Percentiles rank a stretch among this genome's conserved stretches.
These are phyloP conservation scores for Ilyonectria robusta DNA, from an alignment of 2,329 filamentous ascomycete genomes.

Conservation along the genomic window DNA sequence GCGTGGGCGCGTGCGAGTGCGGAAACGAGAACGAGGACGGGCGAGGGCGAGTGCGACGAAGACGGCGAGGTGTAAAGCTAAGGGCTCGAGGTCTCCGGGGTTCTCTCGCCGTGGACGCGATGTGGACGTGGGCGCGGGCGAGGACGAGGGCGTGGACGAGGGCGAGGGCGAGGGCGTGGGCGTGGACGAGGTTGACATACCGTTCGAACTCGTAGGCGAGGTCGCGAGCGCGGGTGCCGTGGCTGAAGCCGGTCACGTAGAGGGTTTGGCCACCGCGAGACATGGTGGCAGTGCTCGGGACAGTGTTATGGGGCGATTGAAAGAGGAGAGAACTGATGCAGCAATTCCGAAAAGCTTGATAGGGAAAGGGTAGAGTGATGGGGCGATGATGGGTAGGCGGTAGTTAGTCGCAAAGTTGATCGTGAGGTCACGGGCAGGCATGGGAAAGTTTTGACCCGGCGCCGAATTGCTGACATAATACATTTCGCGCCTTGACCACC, in stretches of 20 bases:
- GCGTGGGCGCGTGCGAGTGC: slow-evolving; percentile 47
- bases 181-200: slow-evolving; percentile 80
- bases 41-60: slow-evolving; percentile 48
- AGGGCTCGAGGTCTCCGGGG: slow-evolving; percentile 43
- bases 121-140: slow-evolving; percentile 46
- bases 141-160: slow-evolving; percentile 54
- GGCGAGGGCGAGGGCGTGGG: slow-evolving; percentile 56
- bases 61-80: slow-evolving; percentile 47
- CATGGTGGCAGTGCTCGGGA: slow-evolving; percentile 67
- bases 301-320: slow-evolving; percentile 20
- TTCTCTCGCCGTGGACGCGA: slow-evolving; percentile 41
- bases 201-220: slow-evolving; percentile 99
- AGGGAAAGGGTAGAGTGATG: slow-evolving; percentile 40
- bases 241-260: slow-evolving; percentile 99
- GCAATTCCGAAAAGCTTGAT: slow-evolving; percentile 41
- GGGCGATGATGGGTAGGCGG: slow-evolving; percentile 34
- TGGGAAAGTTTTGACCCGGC: slow-evolving; percentile 46
- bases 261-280: slow-evolving; percentile 95
- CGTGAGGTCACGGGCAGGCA: slow-evolving; percentile 40
- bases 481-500: slow-evolving; percentile 20
- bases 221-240: slow-evolving; percentile 98
- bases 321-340: slow-evolving; percentile 42
- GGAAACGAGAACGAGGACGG: slow-evolving; percentile 46
- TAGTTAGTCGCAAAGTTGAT: slow-evolving; percentile 37
- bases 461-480: slow-evolving; percentile 46